A percentile compares a stretch with the other conserved stretches of the same genome.
phyloP scores from a whole-genome alignment of 2,329 filamentous ascomycete genomes.

The Botrytis tulipae region DNA sequence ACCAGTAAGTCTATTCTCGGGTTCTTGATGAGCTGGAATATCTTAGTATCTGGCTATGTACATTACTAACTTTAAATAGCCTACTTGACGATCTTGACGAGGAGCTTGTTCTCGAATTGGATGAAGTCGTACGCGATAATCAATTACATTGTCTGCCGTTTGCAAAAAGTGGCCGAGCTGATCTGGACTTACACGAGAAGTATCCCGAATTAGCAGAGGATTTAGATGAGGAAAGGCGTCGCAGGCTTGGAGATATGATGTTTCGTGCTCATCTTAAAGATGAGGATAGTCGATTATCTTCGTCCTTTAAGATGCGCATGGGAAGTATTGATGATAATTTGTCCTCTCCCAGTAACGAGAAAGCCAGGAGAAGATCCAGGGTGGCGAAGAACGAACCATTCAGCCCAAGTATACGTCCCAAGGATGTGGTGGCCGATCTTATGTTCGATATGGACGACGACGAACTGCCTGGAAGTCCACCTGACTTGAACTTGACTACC shows the following conservation, averaged over 20 bases:
- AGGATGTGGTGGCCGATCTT: conserved; percentile 68
- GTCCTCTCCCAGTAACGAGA: conserved; percentile 42
- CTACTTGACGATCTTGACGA: conserved; percentile 82
- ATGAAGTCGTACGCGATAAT: conserved; percentile 75
- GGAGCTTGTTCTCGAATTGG: conserved; percentile 77
- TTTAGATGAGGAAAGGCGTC: conserved; percentile 66
- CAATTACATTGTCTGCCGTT: conserved; percentile 77
- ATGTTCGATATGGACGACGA: conserved; percentile 92
- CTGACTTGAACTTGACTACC: background rate
- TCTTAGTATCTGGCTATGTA: background rate
- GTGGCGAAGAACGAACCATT: conserved; percentile 52
- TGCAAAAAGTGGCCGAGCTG: conserved; percentile 70
- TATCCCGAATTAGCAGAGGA: conserved; percentile 47
- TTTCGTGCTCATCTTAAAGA: conserved; percentile 63
- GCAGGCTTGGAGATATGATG: conserved; percentile 73
- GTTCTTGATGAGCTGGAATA: background rate
- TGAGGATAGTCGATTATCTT: conserved; percentile 60
- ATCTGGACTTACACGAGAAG: conserved; percentile 61
- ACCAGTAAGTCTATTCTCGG: conserved; percentile 48
- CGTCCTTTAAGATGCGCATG: conserved; percentile 58
- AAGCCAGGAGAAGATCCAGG: conserved; percentile 48
- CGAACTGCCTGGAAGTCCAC: conserved; percentile 24
- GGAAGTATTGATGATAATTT: conserved; percentile 64
- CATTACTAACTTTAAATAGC: conserved; percentile 18
- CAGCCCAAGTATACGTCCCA: conserved; percentile 67